Evolutionary conservation across 495 filamentous ascomycete genomes (phyloP).

Genomic region (Talaromyces stipitatus): DNA sequence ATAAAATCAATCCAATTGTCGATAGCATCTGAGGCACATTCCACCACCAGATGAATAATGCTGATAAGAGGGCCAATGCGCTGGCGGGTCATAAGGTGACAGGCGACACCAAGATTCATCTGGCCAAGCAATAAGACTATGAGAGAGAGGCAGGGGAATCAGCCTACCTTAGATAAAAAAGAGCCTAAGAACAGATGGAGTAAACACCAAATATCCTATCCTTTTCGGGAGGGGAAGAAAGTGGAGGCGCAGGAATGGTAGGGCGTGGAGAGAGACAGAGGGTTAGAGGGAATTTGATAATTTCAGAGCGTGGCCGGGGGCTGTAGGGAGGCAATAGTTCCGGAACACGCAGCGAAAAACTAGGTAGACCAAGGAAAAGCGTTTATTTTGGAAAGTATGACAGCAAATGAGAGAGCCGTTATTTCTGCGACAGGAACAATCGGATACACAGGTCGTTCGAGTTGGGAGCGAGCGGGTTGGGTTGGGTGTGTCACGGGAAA

Average conservation of each 20-base stretch:
- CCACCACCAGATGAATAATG: neutral
- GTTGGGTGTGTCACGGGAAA: neutral
- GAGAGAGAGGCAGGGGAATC: neutral
- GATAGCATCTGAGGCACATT: neutral
- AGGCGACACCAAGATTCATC: neutral
- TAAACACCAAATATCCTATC: neutral
- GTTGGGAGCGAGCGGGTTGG: neutral
- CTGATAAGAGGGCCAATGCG: slow-evolving; percentile 4
- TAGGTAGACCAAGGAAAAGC: neutral
- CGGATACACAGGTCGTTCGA: neutral
- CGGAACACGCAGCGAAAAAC: neutral
- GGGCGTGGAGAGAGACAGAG: neutral
- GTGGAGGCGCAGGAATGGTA: slow-evolving; percentile 12
- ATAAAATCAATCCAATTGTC: neutral
- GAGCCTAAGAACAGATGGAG: neutral
- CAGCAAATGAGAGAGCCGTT: neutral
- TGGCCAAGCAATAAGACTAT: neutral
- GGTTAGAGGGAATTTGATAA: neutral
- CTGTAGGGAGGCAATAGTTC: neutral
- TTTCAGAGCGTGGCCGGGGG: neutral
- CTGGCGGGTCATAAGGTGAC: neutral
- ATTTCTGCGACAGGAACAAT: neutral
- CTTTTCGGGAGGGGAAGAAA: slow-evolving; percentile 5
- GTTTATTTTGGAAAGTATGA: neutral
- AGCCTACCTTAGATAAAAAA: slow-evolving; percentile 1